Evolutionary conservation across 116 monocot species (phyloP).

Genomic region (Posidonia oceanica): DNA sequence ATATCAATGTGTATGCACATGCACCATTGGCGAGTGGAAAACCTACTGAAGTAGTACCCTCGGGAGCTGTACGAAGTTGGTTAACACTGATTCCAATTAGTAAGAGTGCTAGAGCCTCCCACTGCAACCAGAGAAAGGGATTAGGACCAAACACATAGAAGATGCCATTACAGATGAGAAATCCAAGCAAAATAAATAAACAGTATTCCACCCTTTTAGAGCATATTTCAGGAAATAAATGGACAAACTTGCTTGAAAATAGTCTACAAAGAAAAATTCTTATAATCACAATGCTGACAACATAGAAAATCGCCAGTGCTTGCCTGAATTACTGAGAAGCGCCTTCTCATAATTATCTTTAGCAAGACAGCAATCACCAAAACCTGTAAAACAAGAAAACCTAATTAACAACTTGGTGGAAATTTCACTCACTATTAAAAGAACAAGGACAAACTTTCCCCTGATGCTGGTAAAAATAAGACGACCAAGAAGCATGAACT

Average conservation of each 20-base stretch:
- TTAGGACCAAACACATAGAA: background rate
- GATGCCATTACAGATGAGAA: no score
- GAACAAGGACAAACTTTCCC: no score
- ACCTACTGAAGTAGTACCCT: slow-evolving; percentile 42
- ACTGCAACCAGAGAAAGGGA: slow-evolving; percentile 31
- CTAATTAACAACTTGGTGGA: background rate
- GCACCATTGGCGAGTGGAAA: slow-evolving; percentile 69
- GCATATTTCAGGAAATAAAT: no score
- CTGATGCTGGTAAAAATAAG: no score
- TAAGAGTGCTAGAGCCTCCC: slow-evolving; percentile 95
- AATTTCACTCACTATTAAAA: no score
- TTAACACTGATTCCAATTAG: slow-evolving; percentile 93
- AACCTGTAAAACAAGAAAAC: slow-evolving; percentile 37
- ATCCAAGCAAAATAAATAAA: no score
- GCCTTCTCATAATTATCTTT: slow-evolving; percentile 87
- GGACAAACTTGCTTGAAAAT: no score
- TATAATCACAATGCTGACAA: no score
- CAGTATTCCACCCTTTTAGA: no score
- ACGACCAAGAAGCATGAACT: no score
- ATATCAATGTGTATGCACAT: slow-evolving; percentile 71
- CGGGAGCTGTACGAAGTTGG: slow-evolving; percentile 66
- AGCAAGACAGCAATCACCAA: slow-evolving; percentile 86
- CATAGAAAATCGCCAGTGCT: slow-evolving; percentile 10
- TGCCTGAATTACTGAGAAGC: slow-evolving; percentile 89
- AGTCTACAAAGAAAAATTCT: no score